Evolutionary conservation across 441 rosid species (phyloP), one percentile per base, ranked within the genome.

Genomic region (Corymbia calophylla): DNA sequence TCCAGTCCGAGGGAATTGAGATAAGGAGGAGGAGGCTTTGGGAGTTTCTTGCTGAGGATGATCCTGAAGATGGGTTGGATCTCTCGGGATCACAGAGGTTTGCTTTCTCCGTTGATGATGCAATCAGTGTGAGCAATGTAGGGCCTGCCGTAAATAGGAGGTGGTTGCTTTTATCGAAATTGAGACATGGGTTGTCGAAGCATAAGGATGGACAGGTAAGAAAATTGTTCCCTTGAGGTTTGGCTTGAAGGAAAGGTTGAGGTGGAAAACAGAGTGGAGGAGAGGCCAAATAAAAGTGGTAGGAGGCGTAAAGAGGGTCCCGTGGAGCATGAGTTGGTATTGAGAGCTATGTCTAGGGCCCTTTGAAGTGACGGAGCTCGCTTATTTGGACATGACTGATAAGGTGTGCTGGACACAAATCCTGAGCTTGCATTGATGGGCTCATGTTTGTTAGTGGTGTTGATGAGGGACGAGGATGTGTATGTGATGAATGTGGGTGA

Each of bases 351-450:
- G 94, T 96, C 99, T 9, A 94, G 95, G 91, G 99, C 97, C n/a
- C 92, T 98, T n/a, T 53, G 99, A 97, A 92, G 90, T 92, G 62
- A 95, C 98, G 7, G 99, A 98, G 93, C 92, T 93, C 73, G 99
- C 98, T 4, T 98, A 95, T 88, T 88, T 96, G 93, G 99, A 98
- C 89, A 95, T 98, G 98, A 97, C 99, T 27, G 99, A 98, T 87
- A 98, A 98, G 95, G 96, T 98, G n/a, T n/a, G 89, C 95, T 98
- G 48, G 96, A 93, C 85, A 92, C 95, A 32, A 96, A 98, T 92
- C 99, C 99, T 0, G 99, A 98, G 96, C 94, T 98, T 88, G 99
- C 99, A 21, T 94, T 98, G 92, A 98, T 98, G 99, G 99, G 99
- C 77, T 98, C 99, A 2, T 98, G 99, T 91, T 94, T 98, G 90